phyloP scores from a whole-genome alignment of 2,329 filamentous ascomycete genomes.

The Aureobasidium sp. region DNA sequence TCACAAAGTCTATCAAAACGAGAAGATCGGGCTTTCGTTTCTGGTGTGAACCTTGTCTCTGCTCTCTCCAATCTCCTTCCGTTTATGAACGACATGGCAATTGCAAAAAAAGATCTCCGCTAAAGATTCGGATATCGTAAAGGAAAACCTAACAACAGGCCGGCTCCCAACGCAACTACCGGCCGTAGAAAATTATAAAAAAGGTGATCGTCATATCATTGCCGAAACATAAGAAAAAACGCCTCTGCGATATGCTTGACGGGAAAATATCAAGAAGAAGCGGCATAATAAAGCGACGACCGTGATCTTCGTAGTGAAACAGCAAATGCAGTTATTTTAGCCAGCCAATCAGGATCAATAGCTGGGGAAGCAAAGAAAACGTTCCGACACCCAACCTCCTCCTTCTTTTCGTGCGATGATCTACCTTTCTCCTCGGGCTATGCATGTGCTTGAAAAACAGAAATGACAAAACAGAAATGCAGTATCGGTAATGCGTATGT shows the following conservation, averaged over 20 bases:
- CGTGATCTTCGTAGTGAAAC: conserved; percentile 10
- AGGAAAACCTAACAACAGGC: too few species aligned
- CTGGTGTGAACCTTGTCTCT: too few species aligned
- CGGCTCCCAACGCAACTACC: background rate
- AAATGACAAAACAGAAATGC: conserved; percentile 10
- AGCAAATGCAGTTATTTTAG: conserved; percentile 1
- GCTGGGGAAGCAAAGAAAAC: background rate
- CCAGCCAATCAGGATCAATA: background rate
- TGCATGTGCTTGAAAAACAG: conserved; percentile 4
- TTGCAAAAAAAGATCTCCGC: too few species aligned
- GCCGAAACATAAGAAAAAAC: background rate
- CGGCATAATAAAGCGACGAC: background rate
- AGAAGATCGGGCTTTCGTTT: too few species aligned
- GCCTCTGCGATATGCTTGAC: background rate
- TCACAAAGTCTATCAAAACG: too few species aligned
- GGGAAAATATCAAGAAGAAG: too few species aligned
- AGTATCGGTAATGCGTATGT: conserved; percentile 3
- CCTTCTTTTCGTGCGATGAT: background rate
- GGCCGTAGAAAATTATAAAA: background rate
- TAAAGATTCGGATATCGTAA: too few species aligned
- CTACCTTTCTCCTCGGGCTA: conserved; percentile 13
- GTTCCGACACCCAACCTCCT: background rate
- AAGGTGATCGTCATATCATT: background rate
- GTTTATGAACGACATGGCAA: too few species aligned
- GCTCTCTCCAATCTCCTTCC: too few species aligned